Evolutionary conservation across 2,329 filamentous ascomycete genomes (phyloP), one percentile per base, ranked within the genome.

Genomic region (Ophiostoma montium): DNA sequence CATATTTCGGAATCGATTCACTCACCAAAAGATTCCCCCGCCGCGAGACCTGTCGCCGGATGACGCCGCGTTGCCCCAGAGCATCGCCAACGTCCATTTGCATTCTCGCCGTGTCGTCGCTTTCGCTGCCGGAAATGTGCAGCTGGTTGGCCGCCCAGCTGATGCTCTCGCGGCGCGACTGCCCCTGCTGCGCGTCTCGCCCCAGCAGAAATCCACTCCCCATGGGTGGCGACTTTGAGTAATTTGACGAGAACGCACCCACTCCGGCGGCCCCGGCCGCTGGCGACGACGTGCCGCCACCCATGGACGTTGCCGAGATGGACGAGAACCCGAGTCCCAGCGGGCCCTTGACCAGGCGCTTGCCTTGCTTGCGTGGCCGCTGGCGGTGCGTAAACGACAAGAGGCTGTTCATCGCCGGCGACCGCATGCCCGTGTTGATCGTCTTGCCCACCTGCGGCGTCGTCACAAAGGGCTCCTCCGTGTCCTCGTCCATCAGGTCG

Each of bases 141-240:
- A 95, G 67, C 58, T 94, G 87, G 56, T 92, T 89, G 15, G 89
- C 89, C 35, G 89, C 87, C 69, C 92, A 80, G 56, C 86, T 94
- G 52, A 96, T 80, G 62, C 87, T 95, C 64, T 95, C 89, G 39
- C 90, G 75, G 41, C 90, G 75, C 9, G 83, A 74, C 35, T 74
- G 70, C 4, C 68, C 55, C 35, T 46, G 27, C 32, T 51, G 53
- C 23, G 19, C 43, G 30, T 50, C 50, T 0, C 49, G 39, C 3
- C 35, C 52, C 12, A 52, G 43, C 1, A 64, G 39, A 43, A 62
- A 65, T 2, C 35, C 23, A 23, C 23, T 36, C 31, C 58, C 63
- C 0, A 89, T 86, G 10, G 90, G 48, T 0, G 46, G 88, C 15
- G 88, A 95, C 50, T 79, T 80, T 11, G 86, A 86, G 30, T 51